Evolutionary conservation across 148 eudicot species (phyloP), one percentile per base, ranked within the genome.

Genomic region (Talinum fruticosum): DNA sequence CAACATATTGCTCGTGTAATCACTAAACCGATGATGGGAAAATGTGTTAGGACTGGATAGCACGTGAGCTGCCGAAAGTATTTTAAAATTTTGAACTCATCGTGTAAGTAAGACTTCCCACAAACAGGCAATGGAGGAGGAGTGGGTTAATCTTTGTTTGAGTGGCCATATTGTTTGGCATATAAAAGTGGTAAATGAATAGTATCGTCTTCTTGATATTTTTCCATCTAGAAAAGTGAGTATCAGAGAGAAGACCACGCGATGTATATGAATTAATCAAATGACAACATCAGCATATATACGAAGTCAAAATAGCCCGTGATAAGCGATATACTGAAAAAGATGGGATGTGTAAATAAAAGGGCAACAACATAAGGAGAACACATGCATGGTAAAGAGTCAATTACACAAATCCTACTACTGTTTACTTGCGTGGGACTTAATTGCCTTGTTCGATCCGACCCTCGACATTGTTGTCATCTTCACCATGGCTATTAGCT

Each of bases 191-290:
- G 29, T 6, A 28, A 62, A 26, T 62, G 33, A 62, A 62, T 28
- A 62, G 66, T 26, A n/a, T n/a, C n/a, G n/a, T n/a, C n/a, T n/a
- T 62, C n/a, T 24, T 59, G 64, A 59, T 62, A 62, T 62, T 62
- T 23, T 62, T 18, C 32, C 33, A 62, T 26, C 66, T 28, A 62
- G 4, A 8, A 41, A 41, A 2, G 10, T 41, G 47, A 41, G 12
- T 4, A 3, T 10, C 13, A 7, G 8, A 24, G n/a, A 6, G 64
- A 16, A 30, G 6, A 12, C 59, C 84, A 81, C 80, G 80, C 72
- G 80, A 77, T 66, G 28, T 66, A 29, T 37, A 72, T 81, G 83
- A 81, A 54, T n/a, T n/a, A n/a, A n/a, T n/a, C n/a, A n/a, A n/a
- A n/a, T n/a, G n/a, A n/a, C n/a, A n/a, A n/a, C n/a, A n/a, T n/a